phyloP scores from a whole-genome alignment of 768 basidiomycete species.

The Boletus eberwhitei region DNA sequence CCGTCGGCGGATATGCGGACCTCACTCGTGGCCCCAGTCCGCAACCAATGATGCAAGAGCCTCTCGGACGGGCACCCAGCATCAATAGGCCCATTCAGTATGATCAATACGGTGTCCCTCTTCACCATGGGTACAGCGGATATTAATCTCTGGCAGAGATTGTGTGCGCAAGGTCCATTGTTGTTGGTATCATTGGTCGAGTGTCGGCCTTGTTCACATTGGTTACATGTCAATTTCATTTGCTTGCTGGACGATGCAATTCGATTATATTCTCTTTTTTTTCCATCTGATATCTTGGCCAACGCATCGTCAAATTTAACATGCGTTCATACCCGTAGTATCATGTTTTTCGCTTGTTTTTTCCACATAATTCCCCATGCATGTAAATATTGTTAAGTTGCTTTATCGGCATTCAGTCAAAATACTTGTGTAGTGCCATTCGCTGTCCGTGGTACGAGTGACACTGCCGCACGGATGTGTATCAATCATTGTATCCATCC shows the following conservation, averaged over 20 bases:
- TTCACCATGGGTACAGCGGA: conserved; percentile 46
- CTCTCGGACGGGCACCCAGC: conserved; percentile 35
- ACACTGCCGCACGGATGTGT: conserved; percentile 8
- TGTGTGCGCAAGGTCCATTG: neutral
- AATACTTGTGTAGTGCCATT: conserved; percentile 3
- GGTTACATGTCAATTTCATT: conserved; percentile 4
- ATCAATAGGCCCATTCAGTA: conserved; percentile 49
- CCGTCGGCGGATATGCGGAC: conserved; percentile 80
- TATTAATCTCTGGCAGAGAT: conserved; percentile 12
- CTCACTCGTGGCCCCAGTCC: conserved; percentile 73
- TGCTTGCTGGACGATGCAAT: conserved; percentile 35
- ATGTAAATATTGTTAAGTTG: conserved; percentile 6
- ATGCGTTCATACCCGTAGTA: conserved; percentile 25
- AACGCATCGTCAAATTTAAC: conserved; percentile 1
- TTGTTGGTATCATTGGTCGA: neutral
- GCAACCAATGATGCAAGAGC: conserved; percentile 51
- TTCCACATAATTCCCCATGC: neutral
- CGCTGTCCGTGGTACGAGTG: neutral
- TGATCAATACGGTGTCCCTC: conserved; percentile 53
- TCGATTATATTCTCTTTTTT: neutral
- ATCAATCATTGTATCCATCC: conserved; percentile 20
- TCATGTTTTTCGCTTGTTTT: neutral
- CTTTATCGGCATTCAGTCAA: conserved; percentile 5
- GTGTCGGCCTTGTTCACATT: neutral
- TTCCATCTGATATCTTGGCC: neutral